Conservation (phyloP, 2,329 filamentous ascomycete genomes). For the Scedosporium aurantiacum region DNA sequence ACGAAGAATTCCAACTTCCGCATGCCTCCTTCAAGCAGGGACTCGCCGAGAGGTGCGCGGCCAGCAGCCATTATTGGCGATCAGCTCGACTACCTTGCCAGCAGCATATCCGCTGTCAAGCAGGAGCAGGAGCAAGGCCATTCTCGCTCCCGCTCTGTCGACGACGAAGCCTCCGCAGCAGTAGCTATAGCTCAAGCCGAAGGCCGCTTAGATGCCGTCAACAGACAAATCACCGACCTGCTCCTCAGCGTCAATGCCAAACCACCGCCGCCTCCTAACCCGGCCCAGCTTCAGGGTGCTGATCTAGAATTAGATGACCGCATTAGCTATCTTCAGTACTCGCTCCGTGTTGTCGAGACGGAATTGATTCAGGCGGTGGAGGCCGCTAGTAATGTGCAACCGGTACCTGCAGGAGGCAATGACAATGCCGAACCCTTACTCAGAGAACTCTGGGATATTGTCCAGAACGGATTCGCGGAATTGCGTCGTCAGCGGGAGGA, state of each 20-base stretch:
- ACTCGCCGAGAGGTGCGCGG: constrained; percentile 19
- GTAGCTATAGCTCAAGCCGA: constrained; percentile 29
- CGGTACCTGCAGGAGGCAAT: constrained; percentile 25
- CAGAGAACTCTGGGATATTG: constrained; percentile 44
- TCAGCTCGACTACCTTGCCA: constrained; percentile 63
- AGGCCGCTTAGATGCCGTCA: constrained; percentile 49
- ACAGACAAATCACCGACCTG: constrained; percentile 50
- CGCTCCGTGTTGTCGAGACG: constrained; percentile 38
- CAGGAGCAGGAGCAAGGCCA: constrained; percentile 39
- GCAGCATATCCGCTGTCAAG: constrained; percentile 49
- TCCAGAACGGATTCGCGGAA: constrained; percentile 39
- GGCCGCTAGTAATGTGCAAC: constrained; percentile 17
- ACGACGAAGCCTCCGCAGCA: neutral
- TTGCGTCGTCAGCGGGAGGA: constrained; percentile 43
- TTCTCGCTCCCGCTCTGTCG: constrained; percentile 9
- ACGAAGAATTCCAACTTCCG: constrained; percentile 35
- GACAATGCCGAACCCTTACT: constrained; percentile 48
- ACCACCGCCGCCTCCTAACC: constrained; percentile 46
- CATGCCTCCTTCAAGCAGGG: constrained; percentile 26
- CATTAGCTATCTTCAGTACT: constrained; percentile 54
- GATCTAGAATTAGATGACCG: constrained; percentile 54
- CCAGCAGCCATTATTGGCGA: constrained; percentile 35
- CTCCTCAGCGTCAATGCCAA: constrained; percentile 36
- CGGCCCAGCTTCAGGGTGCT: constrained; percentile 18
- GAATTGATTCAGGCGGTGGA: constrained; percentile 28